Evolutionary conservation across 768 basidiomycete genomes (phyloP).

Genomic region (Daedaleopsis nitida): DNA sequence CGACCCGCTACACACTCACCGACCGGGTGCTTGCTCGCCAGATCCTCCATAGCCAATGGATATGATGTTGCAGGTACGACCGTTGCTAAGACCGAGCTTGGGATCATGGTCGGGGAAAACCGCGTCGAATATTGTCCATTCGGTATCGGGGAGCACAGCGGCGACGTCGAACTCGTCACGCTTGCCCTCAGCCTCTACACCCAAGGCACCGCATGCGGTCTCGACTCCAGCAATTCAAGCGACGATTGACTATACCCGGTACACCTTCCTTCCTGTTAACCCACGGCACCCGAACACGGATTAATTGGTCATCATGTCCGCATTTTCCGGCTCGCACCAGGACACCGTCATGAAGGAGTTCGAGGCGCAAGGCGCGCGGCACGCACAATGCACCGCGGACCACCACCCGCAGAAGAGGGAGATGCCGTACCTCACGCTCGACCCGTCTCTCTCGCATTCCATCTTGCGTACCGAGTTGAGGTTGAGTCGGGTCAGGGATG

Average conservation of each 20-base stretch:
- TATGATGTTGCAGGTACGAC: no score
- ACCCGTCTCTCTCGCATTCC: no score
- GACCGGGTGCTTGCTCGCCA: no score
- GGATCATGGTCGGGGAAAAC: no score
- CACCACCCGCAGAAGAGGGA: conserved; percentile 49
- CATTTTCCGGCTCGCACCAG: conserved; percentile 97
- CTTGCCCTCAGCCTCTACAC: conserved; percentile 95
- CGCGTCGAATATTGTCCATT: no score
- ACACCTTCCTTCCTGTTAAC: conserved; percentile 94
- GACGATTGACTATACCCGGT: conserved; percentile 89
- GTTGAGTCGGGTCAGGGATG: no score
- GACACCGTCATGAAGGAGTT: conserved; percentile 99
- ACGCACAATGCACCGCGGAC: conserved; percentile 56
- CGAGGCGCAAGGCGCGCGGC: conserved; percentile 75
- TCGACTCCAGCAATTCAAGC: conserved; percentile 94
- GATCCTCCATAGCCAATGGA: no score
- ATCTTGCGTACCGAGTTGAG: no score
- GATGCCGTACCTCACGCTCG: conserved; percentile 93
- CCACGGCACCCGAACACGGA: conserved; percentile 96
- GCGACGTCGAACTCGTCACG: conserved; percentile 97
- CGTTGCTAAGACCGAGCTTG: no score
- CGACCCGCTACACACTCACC: no score
- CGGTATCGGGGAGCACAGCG: conserved; percentile 99
- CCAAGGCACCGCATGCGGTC: conserved; percentile 84
- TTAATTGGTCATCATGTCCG: conserved; percentile 95